Percentiles rank a stretch among this genome's conserved stretches.
Conservation (phyloP, 1,139 yeast species). For the Yamadazyma diospyri region DNA sequence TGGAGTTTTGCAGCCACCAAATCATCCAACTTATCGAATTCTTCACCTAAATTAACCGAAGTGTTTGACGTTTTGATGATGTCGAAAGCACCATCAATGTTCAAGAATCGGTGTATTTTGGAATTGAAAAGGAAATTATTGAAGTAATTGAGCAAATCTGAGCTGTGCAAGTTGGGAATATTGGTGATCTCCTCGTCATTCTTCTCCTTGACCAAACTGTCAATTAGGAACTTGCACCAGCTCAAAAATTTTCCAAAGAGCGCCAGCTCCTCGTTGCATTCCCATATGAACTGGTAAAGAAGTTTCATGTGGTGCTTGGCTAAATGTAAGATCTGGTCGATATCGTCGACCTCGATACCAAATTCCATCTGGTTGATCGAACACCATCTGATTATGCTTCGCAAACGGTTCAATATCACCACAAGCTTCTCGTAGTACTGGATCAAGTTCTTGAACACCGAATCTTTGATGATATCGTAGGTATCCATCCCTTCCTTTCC, state of each 20-base stretch:
- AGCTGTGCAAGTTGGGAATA: constrained; percentile 20
- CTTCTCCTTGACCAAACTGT: constrained; percentile 34
- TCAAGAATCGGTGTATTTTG: constrained; percentile 22
- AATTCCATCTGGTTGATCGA: constrained; percentile 18
- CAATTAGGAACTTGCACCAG: constrained; percentile 45
- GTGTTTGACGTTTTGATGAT: neutral
- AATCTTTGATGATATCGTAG: constrained; percentile 47
- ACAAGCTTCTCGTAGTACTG: constrained; percentile 58
- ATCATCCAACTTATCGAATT: neutral
- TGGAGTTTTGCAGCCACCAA: neutral
- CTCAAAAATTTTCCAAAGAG: constrained; percentile 48
- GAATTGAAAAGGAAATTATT: constrained; percentile 25
- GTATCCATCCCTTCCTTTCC: constrained; percentile 45
- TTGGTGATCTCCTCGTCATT: constrained; percentile 24
- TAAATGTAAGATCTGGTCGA: constrained; percentile 25
- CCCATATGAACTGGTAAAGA: constrained; percentile 42
- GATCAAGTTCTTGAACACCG: constrained; percentile 47
- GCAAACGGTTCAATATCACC: constrained; percentile 45
- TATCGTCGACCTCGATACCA: constrained; percentile 25
- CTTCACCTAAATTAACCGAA: neutral
- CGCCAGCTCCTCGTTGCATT: constrained; percentile 49
- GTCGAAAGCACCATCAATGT: constrained; percentile 14
- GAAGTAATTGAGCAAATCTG: constrained; percentile 30
- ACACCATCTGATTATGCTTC: constrained; percentile 43
- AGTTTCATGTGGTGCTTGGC: constrained; percentile 32